These are phyloP conservation scores for Mucor irregularis DNA, from an alignment of 371 early-diverging fungal species.

Conservation along the genomic window DNA sequence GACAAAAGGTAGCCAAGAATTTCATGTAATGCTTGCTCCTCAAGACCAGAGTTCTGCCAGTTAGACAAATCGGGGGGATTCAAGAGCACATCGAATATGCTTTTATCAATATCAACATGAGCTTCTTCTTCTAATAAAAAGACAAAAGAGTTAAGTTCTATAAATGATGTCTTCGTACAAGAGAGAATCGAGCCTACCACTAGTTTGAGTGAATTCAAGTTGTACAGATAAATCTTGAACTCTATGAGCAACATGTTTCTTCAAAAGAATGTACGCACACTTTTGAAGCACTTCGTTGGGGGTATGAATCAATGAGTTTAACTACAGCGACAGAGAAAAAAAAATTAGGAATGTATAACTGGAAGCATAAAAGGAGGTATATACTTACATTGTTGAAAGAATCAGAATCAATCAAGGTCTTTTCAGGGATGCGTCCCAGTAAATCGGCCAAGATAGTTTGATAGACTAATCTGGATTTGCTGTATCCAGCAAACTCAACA, in stretches of 20 bases:
- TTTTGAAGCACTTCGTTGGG: constrained; percentile 44
- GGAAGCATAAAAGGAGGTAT: no score
- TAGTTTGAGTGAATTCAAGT: constrained; percentile 44
- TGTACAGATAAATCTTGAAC: constrained; percentile 50
- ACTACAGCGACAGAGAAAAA: constrained; percentile 7
- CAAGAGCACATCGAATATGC: constrained; percentile 22
- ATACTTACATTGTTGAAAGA: constrained; percentile 25
- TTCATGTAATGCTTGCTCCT: constrained; percentile 25
- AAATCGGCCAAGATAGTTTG: constrained; percentile 36
- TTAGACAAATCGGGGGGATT: constrained; percentile 29
- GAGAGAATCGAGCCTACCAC: constrained; percentile 17
- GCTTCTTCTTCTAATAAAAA: constrained; percentile 23
- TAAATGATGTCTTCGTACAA: not conserved
- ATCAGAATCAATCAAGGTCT: constrained; percentile 23
- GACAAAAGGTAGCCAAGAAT: constrained; percentile 69
- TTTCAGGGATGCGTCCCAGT: constrained; percentile 33
- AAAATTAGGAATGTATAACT: no score
- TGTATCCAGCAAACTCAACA: not conserved
- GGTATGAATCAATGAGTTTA: constrained; percentile 20
- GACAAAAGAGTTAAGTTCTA: not conserved
- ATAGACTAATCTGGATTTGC: constrained; percentile 22
- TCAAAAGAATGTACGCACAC: constrained; percentile 44
- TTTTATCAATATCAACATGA: constrained; percentile 19
- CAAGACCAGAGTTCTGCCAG: constrained; percentile 12
- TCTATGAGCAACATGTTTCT: constrained; percentile 38